phyloP scores from a whole-genome alignment of 2,329 filamentous ascomycete genomes.

The Pezicula rhizophila region DNA sequence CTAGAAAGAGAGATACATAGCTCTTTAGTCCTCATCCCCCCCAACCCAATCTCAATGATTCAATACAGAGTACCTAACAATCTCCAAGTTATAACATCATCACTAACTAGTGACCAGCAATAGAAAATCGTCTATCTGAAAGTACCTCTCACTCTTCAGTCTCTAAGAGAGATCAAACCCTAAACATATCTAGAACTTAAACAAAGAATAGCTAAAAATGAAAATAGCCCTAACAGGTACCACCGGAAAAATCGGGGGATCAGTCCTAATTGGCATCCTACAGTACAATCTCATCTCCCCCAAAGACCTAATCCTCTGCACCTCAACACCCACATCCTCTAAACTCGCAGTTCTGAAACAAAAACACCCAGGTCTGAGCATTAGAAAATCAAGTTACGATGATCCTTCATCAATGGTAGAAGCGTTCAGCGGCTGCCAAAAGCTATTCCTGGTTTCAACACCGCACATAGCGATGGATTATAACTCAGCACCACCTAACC shows the following conservation, averaged over 20 bases:
- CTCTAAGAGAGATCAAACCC: too few relatives aligned
- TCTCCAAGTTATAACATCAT: too few relatives aligned
- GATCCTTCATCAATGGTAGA: slow-evolving; percentile 1
- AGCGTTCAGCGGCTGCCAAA: slow-evolving; percentile 9
- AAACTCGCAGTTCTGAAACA: slow-evolving; percentile 29
- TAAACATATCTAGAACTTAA: too few relatives aligned
- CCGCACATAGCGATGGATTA: slow-evolving; percentile 28
- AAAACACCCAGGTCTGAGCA: slow-evolving; percentile 6
- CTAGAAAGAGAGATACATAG: too few relatives aligned
- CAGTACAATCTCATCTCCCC: slow-evolving; percentile 11
- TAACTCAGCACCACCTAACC: slow-evolving; percentile 31
- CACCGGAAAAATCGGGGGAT: slow-evolving; percentile 16
- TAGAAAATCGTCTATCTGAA: too few relatives aligned
- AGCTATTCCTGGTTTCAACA: slow-evolving; percentile 30
- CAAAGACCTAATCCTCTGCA: slow-evolving; percentile 13
- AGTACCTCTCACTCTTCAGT: too few relatives aligned
- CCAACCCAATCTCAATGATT: too few relatives aligned
- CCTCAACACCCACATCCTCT: slow-evolving; percentile 19
- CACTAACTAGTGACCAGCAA: too few relatives aligned
- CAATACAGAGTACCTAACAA: too few relatives aligned
- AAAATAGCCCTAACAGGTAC: slow-evolving; percentile 15
- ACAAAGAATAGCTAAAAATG: not conserved
- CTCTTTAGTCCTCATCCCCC: too few relatives aligned
- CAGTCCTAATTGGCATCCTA: slow-evolving; percentile 13
- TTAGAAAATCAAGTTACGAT: slow-evolving; percentile 15